Evolutionary conservation across 495 filamentous ascomycete species (phyloP), one percentile per base, ranked within the genome.

Genomic region (Hyaloscypha finlandica): DNA sequence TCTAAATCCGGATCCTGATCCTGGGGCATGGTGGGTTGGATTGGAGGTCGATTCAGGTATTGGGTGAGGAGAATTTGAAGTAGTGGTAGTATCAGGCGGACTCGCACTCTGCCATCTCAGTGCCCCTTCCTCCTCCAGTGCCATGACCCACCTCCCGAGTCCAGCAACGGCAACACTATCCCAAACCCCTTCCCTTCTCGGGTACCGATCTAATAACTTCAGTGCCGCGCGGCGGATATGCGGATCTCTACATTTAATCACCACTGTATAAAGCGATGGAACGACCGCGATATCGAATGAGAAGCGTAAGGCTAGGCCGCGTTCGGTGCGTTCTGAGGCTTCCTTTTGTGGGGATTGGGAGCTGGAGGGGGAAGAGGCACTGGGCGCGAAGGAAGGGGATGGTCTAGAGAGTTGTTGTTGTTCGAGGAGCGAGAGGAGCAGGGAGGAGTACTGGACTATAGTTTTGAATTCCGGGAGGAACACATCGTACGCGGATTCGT

Each of bases 101-200:
- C 60, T 31, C 16, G 19, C 35, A n/a, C 31, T 48, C 6, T 48
- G 42, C 59, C 25, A 58, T 33, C 59, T 25, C 30, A 51, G 6
- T 19, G 60, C 39, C 3, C 74, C 77, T 53, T 73, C 72, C 64
- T 84, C 82, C 68, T 84, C 82, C 20, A 81, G 67, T 3, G 70
- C 61, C 20, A 85, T 76, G 45, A 80, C 70, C 57, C 76, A 72
- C 32, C 79, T 73, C 0, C 76, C 77, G 32, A 79, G 67, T 1
- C 66, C 68, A 2, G 77, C 76, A 6, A 74, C 75, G n/a, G 77
- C 56, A 30, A 72, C 33, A 55, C 77, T 80, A 67, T 83, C 78
- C 75, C 77, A 83, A 1, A 83, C 69, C 0, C 81, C 82, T 73
- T 85, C 83, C 61, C 80, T 78, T 8, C 80, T 66, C 0, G 74